Evolutionary conservation across 2,329 filamentous ascomycete genomes (phyloP).

Genomic region (Aspergillus fijiensis): DNA sequence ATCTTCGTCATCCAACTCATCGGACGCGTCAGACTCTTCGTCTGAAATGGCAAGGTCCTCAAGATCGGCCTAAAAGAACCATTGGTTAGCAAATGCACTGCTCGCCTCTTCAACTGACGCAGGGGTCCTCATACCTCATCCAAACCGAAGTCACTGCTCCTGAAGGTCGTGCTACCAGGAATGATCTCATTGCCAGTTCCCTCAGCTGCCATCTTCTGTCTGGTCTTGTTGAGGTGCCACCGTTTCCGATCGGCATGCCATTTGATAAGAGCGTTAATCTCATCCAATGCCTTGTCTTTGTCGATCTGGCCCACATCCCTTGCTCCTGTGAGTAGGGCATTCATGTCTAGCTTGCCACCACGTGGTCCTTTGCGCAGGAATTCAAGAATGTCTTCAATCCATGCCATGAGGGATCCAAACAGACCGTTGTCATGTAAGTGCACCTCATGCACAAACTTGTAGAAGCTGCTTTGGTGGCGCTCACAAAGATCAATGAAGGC

Average conservation of each 20-base stretch:
- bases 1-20: conserved; percentile 70
- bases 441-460: conserved; percentile 98
- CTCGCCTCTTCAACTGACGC: background rate
- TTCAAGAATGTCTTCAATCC: conserved; percentile 92
- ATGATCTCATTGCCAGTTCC: conserved; percentile 53
- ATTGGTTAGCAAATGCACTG: background rate
- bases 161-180: conserved; percentile 62
- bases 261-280: conserved; percentile 81
- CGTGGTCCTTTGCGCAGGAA: conserved; percentile 83
- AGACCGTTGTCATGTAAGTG: conserved; percentile 95
- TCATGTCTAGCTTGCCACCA: conserved; percentile 88
- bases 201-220: conserved; percentile 97
- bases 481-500: conserved; percentile 96
- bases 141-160: conserved; percentile 82
- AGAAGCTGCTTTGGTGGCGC: conserved; percentile 93
- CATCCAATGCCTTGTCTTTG: conserved; percentile 67
- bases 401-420: conserved; percentile 93
- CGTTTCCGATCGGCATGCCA: conserved; percentile 97
- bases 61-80: conserved; percentile 61
- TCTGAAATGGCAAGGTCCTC: conserved; percentile 83
- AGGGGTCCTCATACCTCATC: conserved; percentile 59
- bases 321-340: conserved; percentile 83
- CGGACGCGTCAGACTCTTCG: conserved; percentile 62
- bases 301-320: conserved; percentile 67
- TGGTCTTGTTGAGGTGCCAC: conserved; percentile 96